A percentile compares a stretch with the other conserved stretches of the same genome.
phyloP scores from a whole-genome alignment of 345 rosid species.

The Bruguiera parviflora region DNA sequence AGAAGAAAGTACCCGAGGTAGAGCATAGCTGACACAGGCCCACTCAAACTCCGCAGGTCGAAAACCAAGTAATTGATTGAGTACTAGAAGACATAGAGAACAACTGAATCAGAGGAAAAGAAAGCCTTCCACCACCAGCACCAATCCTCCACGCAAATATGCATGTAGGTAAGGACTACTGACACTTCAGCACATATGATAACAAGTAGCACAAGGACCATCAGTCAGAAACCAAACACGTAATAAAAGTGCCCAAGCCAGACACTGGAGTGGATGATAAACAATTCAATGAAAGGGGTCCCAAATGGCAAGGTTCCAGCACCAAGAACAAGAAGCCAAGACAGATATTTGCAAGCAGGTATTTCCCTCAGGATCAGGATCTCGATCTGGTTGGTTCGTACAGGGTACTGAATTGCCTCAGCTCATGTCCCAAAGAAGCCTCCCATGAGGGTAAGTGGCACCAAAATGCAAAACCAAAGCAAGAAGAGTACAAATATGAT shows the following conservation, averaged over 20 bases:
- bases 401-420: slow-evolving; percentile 62
- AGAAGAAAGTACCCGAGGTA: slow-evolving; percentile 70
- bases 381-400: slow-evolving; percentile 81
- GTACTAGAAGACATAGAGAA: slow-evolving; percentile 71
- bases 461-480: slow-evolving; percentile 85
- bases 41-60: slow-evolving; percentile 75
- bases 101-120: slow-evolving; percentile 75
- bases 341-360: slow-evolving; percentile 75
- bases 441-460: slow-evolving; percentile 75
- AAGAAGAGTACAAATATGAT: slow-evolving; percentile 54
- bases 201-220: slow-evolving; percentile 58
- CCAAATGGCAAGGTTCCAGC: slow-evolving; percentile 89
- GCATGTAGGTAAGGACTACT: slow-evolving; percentile 80
- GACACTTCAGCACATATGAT: slow-evolving; percentile 78
- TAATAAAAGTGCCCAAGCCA: slow-evolving; percentile 85
- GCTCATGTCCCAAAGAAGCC: slow-evolving; percentile 70
- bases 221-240: slow-evolving; percentile 72
- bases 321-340: slow-evolving; percentile 85
- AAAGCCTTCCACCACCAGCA: slow-evolving; percentile 93
- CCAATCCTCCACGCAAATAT: slow-evolving; percentile 85
- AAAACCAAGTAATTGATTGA: slow-evolving; percentile 79
- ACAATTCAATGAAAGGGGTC: slow-evolving; percentile 72
- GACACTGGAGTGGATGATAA: slow-evolving; percentile 79
- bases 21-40: slow-evolving; percentile 70
- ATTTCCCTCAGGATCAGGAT: slow-evolving; percentile 78